phyloP scores from a whole-genome alignment of 805 yeast genomes.

The Pichia scutulata region DNA sequence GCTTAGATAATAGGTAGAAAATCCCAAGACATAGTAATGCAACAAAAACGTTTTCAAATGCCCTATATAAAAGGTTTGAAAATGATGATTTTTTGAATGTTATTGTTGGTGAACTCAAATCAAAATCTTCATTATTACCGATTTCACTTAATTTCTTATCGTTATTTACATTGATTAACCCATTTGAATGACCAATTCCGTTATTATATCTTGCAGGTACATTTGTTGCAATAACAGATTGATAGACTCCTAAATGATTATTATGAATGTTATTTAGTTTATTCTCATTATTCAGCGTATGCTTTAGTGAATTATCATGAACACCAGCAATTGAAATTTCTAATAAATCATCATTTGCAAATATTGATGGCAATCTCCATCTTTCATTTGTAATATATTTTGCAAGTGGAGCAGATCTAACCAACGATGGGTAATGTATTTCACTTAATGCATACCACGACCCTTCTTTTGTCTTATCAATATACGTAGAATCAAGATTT shows the following conservation, averaged over 20 bases:
- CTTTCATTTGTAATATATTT: conserved; percentile 43
- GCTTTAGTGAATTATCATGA: conserved; percentile 29
- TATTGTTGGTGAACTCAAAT: conserved; percentile 10
- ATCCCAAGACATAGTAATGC: conserved; percentile 32
- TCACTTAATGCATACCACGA: conserved; percentile 87
- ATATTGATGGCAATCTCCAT: conserved; percentile 34
- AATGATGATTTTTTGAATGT: conserved; percentile 17
- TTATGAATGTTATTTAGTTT: conserved; percentile 2
- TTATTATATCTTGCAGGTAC: conserved; percentile 5
- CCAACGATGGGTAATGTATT: conserved; percentile 68
- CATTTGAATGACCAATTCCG: not conserved
- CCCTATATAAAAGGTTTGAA: conserved; percentile 19
- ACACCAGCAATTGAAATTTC: conserved; percentile 43
- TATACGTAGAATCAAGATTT: conserved; percentile 42
- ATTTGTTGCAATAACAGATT: conserved; percentile 4
- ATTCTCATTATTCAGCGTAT: not conserved
- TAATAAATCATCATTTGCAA: conserved; percentile 32
- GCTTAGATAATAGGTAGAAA: conserved; percentile 30
- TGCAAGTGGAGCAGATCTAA: conserved; percentile 71
- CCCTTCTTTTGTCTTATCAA: conserved; percentile 55
- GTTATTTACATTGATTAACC: not conserved
- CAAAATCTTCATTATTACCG: not conserved
- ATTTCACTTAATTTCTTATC: not conserved
- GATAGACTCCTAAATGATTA: conserved; percentile 5
- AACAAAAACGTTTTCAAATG: conserved; percentile 44